Base-by-base conservation (phyloP, 106 monocot genomes). In the Dendrobium nobile region DNA sequence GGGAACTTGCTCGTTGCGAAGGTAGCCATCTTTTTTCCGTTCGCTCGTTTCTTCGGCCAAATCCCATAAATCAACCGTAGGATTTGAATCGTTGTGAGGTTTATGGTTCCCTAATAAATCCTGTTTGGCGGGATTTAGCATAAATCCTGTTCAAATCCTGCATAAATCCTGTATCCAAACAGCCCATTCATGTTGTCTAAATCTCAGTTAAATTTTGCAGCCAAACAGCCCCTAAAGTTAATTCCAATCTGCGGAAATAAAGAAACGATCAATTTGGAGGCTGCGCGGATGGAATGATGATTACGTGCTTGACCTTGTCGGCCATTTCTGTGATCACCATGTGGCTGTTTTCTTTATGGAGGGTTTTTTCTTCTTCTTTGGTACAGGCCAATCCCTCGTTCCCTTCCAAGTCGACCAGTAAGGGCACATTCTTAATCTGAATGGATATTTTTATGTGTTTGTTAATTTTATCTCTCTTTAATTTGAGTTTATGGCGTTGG, bases 281-380 rank as follows among this genome's bases (percentile, higher is more conserved):
- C 70, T 15, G 70, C 9, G 74, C 5, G n/a, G n/a, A 41, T 3
- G 28, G 43, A 73, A 73, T 2, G 17, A 42, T 41, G 40, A 19
- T 73, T 41, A 20, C 15, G 2, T 43, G 42, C 41, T 73, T 33
- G 73, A 18, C 43, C 4, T 43, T 73, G 42, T 73, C 43, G 20
- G 4, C 68, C 3, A 9, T 73, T 2, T 73, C 20, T 19, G 42
- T 18, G 16, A 73, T 73, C 41, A 20, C 18, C 4, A 4, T 87
- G 40, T 87, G 86, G 86, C 44, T 43, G 80, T 15, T 83, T 15
- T 87, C 83, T 17, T 40, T 87, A 2, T 83, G 75, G 68, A 72
- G 79, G 16, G 19, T 83, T 17, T 76, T 87, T 9, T 78, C 54
- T 33, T 41, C 83, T 47, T 77, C 80, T 27, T 86, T 47, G 24